Conservation (phyloP, 1,284 basidiomycete genomes). For the Heterobasidion occidentale region DNA sequence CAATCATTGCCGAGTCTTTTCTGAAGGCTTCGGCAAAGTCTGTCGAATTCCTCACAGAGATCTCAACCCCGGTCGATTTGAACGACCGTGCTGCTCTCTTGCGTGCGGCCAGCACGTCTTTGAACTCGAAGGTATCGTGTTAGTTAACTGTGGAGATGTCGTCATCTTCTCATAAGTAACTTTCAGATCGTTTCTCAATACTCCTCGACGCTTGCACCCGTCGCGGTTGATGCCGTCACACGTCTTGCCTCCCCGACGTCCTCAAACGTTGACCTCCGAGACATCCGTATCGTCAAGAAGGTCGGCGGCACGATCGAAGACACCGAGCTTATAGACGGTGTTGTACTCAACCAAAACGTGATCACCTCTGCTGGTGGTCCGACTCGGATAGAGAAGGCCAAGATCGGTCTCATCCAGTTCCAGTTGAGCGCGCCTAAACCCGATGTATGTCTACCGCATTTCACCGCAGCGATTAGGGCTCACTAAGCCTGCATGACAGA, state of each 20-base stretch:
- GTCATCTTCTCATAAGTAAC: slow-evolving; percentile 2
- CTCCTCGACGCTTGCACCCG: slow-evolving; percentile 94
- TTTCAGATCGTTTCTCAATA: slow-evolving; percentile 96
- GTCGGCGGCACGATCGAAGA: slow-evolving; percentile 99
- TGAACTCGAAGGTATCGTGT: slow-evolving; percentile 83
- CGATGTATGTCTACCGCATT: slow-evolving; percentile 56
- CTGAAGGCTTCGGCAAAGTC: slow-evolving; percentile 88
- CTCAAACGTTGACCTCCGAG: slow-evolving; percentile 92
- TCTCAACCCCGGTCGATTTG: slow-evolving; percentile 90
- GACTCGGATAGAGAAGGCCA: slow-evolving; percentile 95
- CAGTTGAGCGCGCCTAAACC: slow-evolving; percentile 97
- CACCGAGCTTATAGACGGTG: slow-evolving; percentile 94
- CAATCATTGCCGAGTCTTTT: slow-evolving; percentile 96
- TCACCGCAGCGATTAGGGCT: neutral
- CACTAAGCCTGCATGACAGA: slow-evolving; percentile 41
- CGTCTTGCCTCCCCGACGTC: slow-evolving; percentile 82
- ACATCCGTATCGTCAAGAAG: slow-evolving; percentile 97
- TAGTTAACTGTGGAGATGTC: neutral
- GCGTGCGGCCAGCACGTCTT: slow-evolving; percentile 89
- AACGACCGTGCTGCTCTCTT: slow-evolving; percentile 83
- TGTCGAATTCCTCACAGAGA: slow-evolving; percentile 91
- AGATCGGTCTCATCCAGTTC: slow-evolving; percentile 98
- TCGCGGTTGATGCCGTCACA: slow-evolving; percentile 94
- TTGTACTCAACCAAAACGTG: slow-evolving; percentile 95
- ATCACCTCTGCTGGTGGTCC: slow-evolving; percentile 89